These are phyloP conservation scores for Boletus sp. DNA, from an alignment of 768 basidiomycete species.

Conservation along the genomic window DNA sequence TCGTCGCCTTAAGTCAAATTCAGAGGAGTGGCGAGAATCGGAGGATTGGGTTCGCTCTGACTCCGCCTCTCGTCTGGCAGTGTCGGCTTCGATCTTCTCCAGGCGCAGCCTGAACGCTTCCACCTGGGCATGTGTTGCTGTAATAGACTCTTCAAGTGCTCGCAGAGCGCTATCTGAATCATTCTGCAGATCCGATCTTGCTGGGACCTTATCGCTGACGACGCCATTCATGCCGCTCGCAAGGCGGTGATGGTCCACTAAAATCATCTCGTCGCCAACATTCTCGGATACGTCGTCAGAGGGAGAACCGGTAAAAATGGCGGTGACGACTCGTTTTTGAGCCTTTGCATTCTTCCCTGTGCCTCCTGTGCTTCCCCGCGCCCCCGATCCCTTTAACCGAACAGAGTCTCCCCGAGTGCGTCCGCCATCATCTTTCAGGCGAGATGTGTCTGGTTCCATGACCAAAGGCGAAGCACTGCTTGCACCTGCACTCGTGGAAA, in stretches of 20 bases:
- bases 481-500: neutral
- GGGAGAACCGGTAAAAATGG: constrained; percentile 26
- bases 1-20: neutral
- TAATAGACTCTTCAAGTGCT: constrained; percentile 25
- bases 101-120: constrained; percentile 26
- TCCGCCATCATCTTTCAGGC: neutral
- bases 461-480: neutral
- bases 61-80: constrained; percentile 12
- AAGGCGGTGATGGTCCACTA: neutral
- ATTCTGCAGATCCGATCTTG: neutral
- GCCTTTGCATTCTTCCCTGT: constrained; percentile 3
- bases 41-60: neutral
- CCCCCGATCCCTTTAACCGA: neutral
- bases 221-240: neutral
- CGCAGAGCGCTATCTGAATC: constrained; percentile 8
- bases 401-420: neutral
- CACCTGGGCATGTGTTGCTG: constrained; percentile 22
- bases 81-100: constrained; percentile 26
- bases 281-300: neutral
- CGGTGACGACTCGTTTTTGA: constrained; percentile 26
- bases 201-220: neutral
- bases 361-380: constrained; percentile 6
- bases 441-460: neutral
- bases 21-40: neutral
- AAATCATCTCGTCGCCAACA: neutral